Conservation (phyloP, 305 asterid genomes). For the Withania somnifera region DNA sequence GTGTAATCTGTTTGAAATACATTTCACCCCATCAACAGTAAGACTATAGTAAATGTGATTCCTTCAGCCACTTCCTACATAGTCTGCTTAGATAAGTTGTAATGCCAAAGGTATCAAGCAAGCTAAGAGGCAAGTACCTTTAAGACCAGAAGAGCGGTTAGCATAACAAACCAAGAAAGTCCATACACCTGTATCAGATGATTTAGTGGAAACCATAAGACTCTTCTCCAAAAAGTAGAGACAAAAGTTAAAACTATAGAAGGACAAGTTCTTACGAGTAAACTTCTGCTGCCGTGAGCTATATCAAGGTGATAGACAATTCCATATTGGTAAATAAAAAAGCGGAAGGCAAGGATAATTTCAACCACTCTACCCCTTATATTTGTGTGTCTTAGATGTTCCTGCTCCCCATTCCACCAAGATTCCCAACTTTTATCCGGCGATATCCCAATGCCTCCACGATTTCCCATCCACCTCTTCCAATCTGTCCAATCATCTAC, state of each 20-base stretch:
- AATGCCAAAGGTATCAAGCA: background rate
- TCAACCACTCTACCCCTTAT: conserved; percentile 70
- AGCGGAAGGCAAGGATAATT: conserved; percentile 64
- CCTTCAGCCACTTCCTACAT: background rate
- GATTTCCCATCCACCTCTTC: conserved; percentile 99
- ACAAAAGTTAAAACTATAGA: background rate
- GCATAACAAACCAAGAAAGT: conserved; percentile 95
- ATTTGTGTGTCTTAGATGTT: conserved; percentile 69
- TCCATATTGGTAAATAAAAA: conserved; percentile 89
- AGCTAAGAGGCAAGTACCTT: conserved; percentile 38
- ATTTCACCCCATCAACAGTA: background rate
- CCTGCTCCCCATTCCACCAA: conserved; percentile 97
- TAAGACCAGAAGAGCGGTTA: conserved; percentile 56
- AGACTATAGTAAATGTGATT: background rate
- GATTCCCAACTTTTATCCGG: conserved; percentile 96
- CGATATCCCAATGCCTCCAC: conserved; percentile 97
- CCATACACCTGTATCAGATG: conserved; percentile 63
- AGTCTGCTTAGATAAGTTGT: background rate
- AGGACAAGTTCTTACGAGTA: conserved; percentile 37
- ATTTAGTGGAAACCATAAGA: conserved; percentile 11
- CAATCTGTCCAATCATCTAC: conserved; percentile 98
- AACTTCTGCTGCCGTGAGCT: conserved; percentile 52
- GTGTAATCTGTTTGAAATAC: background rate
- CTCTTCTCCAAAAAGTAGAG: conserved; percentile 9
- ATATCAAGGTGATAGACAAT: conserved; percentile 86